Evolutionary conservation across 163 green algal genomes (phyloP).

Genomic region (Trebouxiophyceae sp.): DNA sequence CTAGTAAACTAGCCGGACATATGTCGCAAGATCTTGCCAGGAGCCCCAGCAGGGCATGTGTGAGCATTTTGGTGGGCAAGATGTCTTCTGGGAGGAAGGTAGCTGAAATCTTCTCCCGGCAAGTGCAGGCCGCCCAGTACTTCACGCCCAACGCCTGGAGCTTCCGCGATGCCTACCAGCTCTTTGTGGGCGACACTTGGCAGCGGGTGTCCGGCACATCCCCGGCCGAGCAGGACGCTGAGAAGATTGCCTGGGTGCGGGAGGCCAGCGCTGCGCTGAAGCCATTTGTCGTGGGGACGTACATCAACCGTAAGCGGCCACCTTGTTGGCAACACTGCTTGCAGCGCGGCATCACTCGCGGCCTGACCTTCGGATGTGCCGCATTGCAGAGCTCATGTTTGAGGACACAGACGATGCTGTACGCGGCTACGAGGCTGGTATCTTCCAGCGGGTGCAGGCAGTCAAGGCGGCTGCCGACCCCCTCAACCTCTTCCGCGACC

Average conservation of each 20-base stretch:
- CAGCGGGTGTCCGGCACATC: background rate
- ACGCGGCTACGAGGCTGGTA: slow-evolving; percentile 2
- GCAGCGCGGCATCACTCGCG: background rate
- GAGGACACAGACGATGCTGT: background rate
- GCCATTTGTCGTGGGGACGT: background rate
- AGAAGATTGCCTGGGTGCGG: background rate
- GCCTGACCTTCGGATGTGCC: background rate
- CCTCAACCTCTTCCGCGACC: slow-evolving; percentile 3
- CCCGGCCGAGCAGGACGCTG: background rate
- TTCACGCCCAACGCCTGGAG: slow-evolving; percentile 7
- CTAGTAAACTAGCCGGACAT: no score
- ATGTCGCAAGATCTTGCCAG: no score
- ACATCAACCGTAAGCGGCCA: slow-evolving; percentile 5
- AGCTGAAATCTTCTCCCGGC: no score
- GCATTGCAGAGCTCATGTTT: slow-evolving; percentile 4
- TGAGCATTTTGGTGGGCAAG: no score
- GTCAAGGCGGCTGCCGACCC: slow-evolving; percentile 2
- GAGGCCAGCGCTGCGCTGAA: background rate
- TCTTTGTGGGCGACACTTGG: slow-evolving; percentile 8
- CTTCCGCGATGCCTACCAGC: background rate
- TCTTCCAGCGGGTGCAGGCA: background rate
- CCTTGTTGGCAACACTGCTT: background rate
- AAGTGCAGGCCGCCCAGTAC: background rate
- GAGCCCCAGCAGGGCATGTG: no score
- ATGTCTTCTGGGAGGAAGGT: no score